Evolutionary conservation across 495 filamentous ascomycete genomes (phyloP).

Genomic region (Podospora sp.): DNA sequence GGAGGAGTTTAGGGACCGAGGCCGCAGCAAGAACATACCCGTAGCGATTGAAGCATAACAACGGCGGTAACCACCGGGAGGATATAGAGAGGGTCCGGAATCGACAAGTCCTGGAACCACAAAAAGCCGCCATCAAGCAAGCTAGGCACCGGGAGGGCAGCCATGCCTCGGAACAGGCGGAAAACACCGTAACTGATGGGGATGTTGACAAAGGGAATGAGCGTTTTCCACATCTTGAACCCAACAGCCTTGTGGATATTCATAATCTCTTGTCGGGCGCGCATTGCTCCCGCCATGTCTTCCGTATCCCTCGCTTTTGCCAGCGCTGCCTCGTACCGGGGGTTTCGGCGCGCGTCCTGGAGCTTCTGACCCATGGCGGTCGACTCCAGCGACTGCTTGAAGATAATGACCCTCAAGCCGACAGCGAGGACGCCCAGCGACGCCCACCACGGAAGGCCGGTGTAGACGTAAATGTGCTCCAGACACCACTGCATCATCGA

Average conservation of each 20-base stretch:
- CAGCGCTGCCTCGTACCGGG: slow-evolving; percentile 54
- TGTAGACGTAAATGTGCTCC: slow-evolving; percentile 78
- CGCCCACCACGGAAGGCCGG: slow-evolving; percentile 78
- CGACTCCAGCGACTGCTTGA: slow-evolving; percentile 64
- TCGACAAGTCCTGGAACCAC: slow-evolving; percentile 82
- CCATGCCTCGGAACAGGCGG: slow-evolving; percentile 74
- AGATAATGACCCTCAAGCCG: slow-evolving; percentile 61
- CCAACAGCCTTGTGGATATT: slow-evolving; percentile 55
- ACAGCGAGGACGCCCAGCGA: slow-evolving; percentile 67
- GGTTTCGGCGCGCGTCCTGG: slow-evolving; percentile 49
- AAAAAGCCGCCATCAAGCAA: slow-evolving; percentile 66
- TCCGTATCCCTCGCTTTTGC: slow-evolving; percentile 52
- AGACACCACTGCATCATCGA: slow-evolving; percentile 68
- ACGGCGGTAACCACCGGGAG: slow-evolving; percentile 62
- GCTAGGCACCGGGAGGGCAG: slow-evolving; percentile 75
- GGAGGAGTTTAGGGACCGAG: neutral
- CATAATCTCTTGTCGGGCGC: slow-evolving; percentile 48
- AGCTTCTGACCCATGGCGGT: slow-evolving; percentile 62
- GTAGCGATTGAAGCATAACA: slow-evolving; percentile 57
- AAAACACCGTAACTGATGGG: slow-evolving; percentile 80
- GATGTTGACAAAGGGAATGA: slow-evolving; percentile 65
- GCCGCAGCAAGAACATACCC: slow-evolving; percentile 51
- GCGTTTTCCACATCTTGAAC: slow-evolving; percentile 53
- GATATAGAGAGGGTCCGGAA: slow-evolving; percentile 73
- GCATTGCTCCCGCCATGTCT: slow-evolving; percentile 49